Evolutionary conservation across 106 monocot species (phyloP), one percentile per base, ranked within the genome.

Genomic region (Cymbidium sinense): DNA sequence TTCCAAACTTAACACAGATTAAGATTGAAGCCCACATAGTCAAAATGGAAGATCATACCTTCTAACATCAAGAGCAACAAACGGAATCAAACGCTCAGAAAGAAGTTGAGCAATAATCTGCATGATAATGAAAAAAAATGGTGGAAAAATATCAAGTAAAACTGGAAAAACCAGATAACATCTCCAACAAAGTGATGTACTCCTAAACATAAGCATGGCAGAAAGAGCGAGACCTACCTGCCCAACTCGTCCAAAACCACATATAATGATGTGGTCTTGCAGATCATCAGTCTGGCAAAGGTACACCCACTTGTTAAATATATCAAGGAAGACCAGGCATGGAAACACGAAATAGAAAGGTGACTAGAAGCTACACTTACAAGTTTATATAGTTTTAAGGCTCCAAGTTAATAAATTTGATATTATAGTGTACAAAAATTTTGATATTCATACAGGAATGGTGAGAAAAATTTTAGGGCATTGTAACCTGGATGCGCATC

Each of bases 81-180:
- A 98, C 74, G 98, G 98, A 77, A 98, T 98, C 73, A 98, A 87
- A n/a, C 98, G 80, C 83, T 98, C 98, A 43, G 98, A 98, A 86
- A 98, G 98, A 77, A 98, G 90, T 80, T 98, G 98, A 7, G 98
- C 98, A 64, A 98, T 87, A 55, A 98, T 98, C 98, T 98, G 86
- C 65, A 44, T 72, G 28, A 43, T 72, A 75, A 30, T 23, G 17
- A 44, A 79, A 52, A 78, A 79, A 64, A 1, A 20, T 9, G 6
- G 5, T 13, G 13, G 4, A 67, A 47, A 15, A 30, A 33, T 29
- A 70, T 41, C 33, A 41, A 18, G 12, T 81, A 13, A 44, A 27
- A 31, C 29, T 34, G 35, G 12, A 25, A 67, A 15, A 67, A 67
- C 15, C 67, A 67, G 13, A 67, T 64, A 64, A 0, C 28, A 27